These are phyloP conservation scores for Pythium myriotylum DNA, from an alignment of 352 stramenopile genomes.

Conservation along the genomic window DNA sequence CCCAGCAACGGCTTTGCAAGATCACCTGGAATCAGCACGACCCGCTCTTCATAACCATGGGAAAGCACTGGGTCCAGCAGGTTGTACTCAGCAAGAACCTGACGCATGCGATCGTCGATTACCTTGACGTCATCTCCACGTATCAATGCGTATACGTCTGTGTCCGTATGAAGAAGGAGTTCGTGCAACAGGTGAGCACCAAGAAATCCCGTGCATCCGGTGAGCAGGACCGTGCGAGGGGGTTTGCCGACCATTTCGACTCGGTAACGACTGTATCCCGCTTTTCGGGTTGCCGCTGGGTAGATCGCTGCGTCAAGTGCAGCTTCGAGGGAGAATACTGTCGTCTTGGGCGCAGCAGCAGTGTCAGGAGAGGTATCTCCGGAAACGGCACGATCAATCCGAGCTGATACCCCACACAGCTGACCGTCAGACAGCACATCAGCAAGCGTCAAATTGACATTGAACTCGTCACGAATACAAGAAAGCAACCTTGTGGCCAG, in stretches of 20 bases:
- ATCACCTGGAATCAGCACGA: slow-evolving; percentile 73
- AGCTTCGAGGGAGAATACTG: slow-evolving; percentile 69
- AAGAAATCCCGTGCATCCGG: slow-evolving; percentile 91
- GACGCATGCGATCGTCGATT: slow-evolving; percentile 57
- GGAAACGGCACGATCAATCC: slow-evolving; percentile 40
- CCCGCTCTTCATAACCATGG: slow-evolving; percentile 70
- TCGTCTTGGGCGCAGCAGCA: slow-evolving; percentile 16
- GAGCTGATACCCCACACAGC: slow-evolving; percentile 54
- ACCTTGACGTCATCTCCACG: slow-evolving; percentile 53
- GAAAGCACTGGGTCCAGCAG: slow-evolving; percentile 52
- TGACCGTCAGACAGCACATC: slow-evolving; percentile 69
- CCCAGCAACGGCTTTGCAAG: slow-evolving; percentile 83
- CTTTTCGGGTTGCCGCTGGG: slow-evolving; percentile 67
- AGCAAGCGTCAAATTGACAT: slow-evolving; percentile 69
- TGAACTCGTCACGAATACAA: slow-evolving; percentile 66
- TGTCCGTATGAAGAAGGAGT: slow-evolving; percentile 73
- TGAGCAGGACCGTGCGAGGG: slow-evolving; percentile 86
- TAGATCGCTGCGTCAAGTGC: slow-evolving; percentile 73
- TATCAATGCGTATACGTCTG: slow-evolving; percentile 84
- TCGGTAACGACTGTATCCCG: slow-evolving; percentile 78
- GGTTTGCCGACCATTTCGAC: slow-evolving; percentile 74
- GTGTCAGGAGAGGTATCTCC: slow-evolving; percentile 11
- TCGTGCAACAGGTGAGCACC: slow-evolving; percentile 84
- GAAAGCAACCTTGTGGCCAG: slow-evolving; percentile 75
- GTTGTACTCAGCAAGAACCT: slow-evolving; percentile 56